These are phyloP conservation scores for Rosa lucieae DNA, from an alignment of 306 rosid species.

Conservation along the genomic window DNA sequence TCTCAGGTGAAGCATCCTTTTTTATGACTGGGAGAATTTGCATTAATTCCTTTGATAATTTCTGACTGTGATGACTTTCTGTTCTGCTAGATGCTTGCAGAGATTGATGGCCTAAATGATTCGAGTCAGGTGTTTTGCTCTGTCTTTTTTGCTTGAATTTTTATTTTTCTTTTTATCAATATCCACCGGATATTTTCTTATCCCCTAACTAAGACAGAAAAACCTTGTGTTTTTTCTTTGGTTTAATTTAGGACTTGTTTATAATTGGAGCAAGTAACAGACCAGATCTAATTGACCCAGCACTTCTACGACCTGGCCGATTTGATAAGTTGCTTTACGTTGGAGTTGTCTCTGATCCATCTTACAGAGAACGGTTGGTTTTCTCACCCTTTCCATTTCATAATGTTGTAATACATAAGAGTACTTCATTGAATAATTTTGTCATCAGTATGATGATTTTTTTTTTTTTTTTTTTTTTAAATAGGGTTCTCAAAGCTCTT, in stretches of 20 bases:
- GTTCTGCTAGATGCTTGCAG: conserved; percentile 87
- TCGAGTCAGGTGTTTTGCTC: conserved; percentile 66
- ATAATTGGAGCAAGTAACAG: conserved; percentile 98
- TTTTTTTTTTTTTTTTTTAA: conserved; percentile 8
- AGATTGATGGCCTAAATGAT: conserved; percentile 90
- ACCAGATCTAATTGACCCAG: conserved; percentile 95
- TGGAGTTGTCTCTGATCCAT: conserved; percentile 86
- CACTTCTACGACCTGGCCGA: conserved; percentile 93
- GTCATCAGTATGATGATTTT: not conserved
- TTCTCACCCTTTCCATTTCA: not conserved
- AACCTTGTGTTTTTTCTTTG: conserved; percentile 24
- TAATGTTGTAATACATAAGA: not conserved
- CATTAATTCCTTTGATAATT: conserved; percentile 22
- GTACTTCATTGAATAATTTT: not conserved
- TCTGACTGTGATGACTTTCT: conserved; percentile 24
- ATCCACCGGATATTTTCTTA: not conserved
- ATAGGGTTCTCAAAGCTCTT: conserved; percentile 85
- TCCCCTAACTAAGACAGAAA: conserved; percentile 20
- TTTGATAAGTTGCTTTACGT: conserved; percentile 90
- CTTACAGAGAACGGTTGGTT: conserved; percentile 78
- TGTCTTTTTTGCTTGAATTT: not conserved
- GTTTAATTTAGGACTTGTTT: conserved; percentile 70
- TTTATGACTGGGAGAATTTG: not conserved
- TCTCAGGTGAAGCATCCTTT: conserved; percentile 68
- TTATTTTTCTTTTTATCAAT: not conserved